A percentile compares a stretch with the other conserved stretches of the same genome.
These are phyloP conservation scores for Lentinula detonsa DNA, from an alignment of 768 basidiomycete genomes.

Conservation along the genomic window DNA sequence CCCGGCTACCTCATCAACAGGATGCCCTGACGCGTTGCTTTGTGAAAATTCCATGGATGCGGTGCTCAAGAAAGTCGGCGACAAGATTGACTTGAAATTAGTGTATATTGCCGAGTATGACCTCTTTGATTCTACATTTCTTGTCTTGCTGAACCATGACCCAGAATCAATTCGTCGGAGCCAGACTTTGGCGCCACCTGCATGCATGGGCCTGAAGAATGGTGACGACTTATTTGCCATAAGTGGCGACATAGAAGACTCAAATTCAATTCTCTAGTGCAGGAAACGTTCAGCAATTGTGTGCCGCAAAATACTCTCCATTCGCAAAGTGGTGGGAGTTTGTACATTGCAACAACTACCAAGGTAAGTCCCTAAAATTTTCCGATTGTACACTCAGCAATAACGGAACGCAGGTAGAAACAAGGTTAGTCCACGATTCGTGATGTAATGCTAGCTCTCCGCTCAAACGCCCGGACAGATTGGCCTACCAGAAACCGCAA, in stretches of 20 bases:
- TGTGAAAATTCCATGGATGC: constrained; percentile 76
- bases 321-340: constrained; percentile 75
- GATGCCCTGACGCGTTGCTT: constrained; percentile 73
- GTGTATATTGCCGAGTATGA: constrained; percentile 71
- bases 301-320: constrained; percentile 57
- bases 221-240: neutral
- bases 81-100: constrained; percentile 64
- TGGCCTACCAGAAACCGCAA: constrained; percentile 58
- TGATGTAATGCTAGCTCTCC: neutral
- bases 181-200: constrained; percentile 76
- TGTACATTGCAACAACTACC: constrained; percentile 73
- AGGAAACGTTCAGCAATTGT: constrained; percentile 87
- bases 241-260: neutral
- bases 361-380: constrained; percentile 40
- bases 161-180: constrained; percentile 58
- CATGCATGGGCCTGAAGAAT: constrained; percentile 76
- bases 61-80: constrained; percentile 54
- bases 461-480: constrained; percentile 26
- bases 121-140: constrained; percentile 10
- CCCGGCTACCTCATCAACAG: neutral
- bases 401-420: neutral
- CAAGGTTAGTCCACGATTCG: neutral
- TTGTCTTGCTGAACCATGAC: constrained; percentile 10
- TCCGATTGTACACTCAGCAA: neutral
- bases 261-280: constrained; percentile 31